These are phyloP conservation scores for Aulographum hederae DNA, from an alignment of 2,329 filamentous ascomycete genomes.

Conservation along the genomic window DNA sequence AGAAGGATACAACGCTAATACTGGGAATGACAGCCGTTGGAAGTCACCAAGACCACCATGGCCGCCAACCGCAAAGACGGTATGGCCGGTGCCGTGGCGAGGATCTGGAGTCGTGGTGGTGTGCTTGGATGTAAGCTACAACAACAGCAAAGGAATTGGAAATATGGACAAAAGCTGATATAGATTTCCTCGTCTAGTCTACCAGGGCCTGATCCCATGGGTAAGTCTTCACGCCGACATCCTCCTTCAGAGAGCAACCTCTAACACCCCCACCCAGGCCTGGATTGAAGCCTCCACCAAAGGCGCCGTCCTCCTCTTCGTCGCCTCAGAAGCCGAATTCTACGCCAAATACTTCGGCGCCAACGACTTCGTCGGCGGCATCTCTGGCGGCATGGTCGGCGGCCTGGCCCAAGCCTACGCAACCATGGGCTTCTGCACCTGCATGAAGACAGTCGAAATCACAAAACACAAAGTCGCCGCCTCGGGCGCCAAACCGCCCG, in stretches of 20 bases:
- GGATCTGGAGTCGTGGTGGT: slow-evolving; percentile 90
- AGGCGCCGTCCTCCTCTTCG: slow-evolving; percentile 95
- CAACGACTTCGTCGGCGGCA: slow-evolving; percentile 72
- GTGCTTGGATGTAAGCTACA: slow-evolving; percentile 86
- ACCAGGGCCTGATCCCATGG: slow-evolving; percentile 98
- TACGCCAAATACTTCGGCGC: slow-evolving; percentile 72
- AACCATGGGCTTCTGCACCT: slow-evolving; percentile 99
- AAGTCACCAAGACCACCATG: slow-evolving; percentile 99
- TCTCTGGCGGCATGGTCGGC: slow-evolving; percentile 77
- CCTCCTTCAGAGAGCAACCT: neutral
- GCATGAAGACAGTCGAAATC: slow-evolving; percentile 99
- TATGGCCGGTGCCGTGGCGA: slow-evolving; percentile 62
- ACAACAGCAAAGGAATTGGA: slow-evolving; percentile 10
- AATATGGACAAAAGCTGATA: neutral
- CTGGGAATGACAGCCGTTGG: slow-evolving; percentile 50
- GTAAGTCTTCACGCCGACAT: slow-evolving; percentile 4
- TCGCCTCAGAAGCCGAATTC: slow-evolving; percentile 95
- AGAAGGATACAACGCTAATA: neutral
- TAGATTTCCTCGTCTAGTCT: slow-evolving; percentile 41
- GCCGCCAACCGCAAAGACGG: slow-evolving; percentile 85
- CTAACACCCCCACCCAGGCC: slow-evolving; percentile 28
- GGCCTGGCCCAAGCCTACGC: slow-evolving; percentile 97
- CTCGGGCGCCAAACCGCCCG: slow-evolving; percentile 63
- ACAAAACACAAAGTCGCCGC: slow-evolving; percentile 93
- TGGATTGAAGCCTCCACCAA: slow-evolving; percentile 99